Percentiles rank a stretch among this genome's conserved stretches.
phyloP scores from a whole-genome alignment of 805 yeast genomes.

The Lipomyces yamanashiensis region DNA sequence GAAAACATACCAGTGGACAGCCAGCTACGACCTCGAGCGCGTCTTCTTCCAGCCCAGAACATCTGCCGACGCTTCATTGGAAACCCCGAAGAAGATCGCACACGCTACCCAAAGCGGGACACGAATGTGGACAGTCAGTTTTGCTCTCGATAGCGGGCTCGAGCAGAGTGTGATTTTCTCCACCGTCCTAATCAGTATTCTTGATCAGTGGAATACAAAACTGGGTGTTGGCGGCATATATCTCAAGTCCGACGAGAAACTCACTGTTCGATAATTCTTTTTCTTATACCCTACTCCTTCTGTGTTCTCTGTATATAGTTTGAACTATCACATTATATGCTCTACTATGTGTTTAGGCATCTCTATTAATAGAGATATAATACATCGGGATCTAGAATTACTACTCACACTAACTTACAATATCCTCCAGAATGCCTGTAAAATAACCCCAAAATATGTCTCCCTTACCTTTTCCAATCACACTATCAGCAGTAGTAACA shows the following conservation, averaged over 20 bases:
- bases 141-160: neutral
- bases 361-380: too few species aligned
- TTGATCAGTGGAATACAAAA: slow-evolving; percentile 70
- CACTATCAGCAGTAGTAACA: slow-evolving; percentile 14
- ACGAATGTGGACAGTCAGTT: slow-evolving; percentile 3
- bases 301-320: neutral
- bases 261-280: slow-evolving; percentile 18
- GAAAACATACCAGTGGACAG: slow-evolving; percentile 66
- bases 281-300: neutral
- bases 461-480: slow-evolving; percentile 22
- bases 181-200: slow-evolving; percentile 62
- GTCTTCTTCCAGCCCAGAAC: slow-evolving; percentile 25
- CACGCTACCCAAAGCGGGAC: neutral
- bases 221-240: slow-evolving; percentile 64
- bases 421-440: neutral
- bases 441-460: slow-evolving; percentile 1
- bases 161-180: slow-evolving; percentile 53
- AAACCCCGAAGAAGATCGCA: neutral
- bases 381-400: too few species aligned
- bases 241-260: slow-evolving; percentile 20
- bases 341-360: neutral
- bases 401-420: too few species aligned
- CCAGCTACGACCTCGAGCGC: slow-evolving; percentile 60
- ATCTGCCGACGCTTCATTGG: neutral
- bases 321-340: neutral